Base-by-base conservation (phyloP, 148 eudicot genomes). In the Silene conica region DNA sequence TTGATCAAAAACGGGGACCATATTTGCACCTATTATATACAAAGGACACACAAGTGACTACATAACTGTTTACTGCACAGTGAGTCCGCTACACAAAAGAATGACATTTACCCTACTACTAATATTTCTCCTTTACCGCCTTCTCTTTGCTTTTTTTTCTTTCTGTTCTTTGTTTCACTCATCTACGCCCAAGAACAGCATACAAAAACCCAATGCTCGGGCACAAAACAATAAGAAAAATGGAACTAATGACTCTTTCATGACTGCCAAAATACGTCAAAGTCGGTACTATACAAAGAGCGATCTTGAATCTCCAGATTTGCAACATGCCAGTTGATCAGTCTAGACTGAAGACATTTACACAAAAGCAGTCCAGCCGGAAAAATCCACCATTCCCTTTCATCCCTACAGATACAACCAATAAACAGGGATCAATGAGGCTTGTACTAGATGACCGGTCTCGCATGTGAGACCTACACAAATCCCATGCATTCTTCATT, bases 381-480 rank as follows among this genome's bases (percentile, higher is more conserved):
- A 80, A 96, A 92, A 31, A 92, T 88, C 99, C 99, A 96, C 97
- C 99, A 96, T 78, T 96, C 99, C 64, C 93, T 90, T 82, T 96
- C 99, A 82, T 86, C 99, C 96, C 99, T 96, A 93, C 83, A 81
- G 22, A 56, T 20, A 34, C 48, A 28, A 15, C 50, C 13, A 73
- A 7, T 28, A 60, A 34, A 76, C 54, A 34, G 64, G 67, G 55
- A 50, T 50, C 55, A 50, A 50, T 13, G 16, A 50, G 55, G 16
- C 14, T 50, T 15, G 16, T 50, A 50, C 15, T 13, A 48, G 52
- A 50, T 50, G 55, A 15, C 14, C 9, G 16, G 16, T 50, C 16
- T 13, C 55, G 55, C 55, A 50, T 3, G 3, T 50, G 4, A 50
- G 55, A 50, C 55, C 55, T 50, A 50, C 55, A 4, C 16, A 50